Conservation (phyloP, 2,329 filamentous ascomycete species). For the Hymenoscyphus fructigenus region DNA sequence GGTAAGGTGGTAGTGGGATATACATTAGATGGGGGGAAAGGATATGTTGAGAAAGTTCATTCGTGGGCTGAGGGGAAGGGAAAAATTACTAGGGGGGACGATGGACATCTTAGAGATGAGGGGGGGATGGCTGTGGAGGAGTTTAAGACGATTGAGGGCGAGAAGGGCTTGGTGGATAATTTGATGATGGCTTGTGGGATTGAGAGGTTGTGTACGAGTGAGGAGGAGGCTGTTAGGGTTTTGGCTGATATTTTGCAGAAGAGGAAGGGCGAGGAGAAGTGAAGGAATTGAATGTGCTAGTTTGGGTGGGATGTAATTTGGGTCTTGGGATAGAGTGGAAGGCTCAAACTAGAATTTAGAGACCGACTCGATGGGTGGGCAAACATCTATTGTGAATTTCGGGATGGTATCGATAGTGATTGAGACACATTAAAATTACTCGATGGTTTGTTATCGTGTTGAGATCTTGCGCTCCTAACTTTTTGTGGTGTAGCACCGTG, state of each 20-base stretch:
- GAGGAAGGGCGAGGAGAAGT: background rate
- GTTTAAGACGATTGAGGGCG: constrained; percentile 45
- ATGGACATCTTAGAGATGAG: constrained; percentile 28
- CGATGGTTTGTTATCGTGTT: background rate
- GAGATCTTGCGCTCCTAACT: background rate
- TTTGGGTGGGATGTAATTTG: background rate
- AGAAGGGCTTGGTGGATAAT: constrained; percentile 39
- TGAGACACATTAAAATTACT: background rate
- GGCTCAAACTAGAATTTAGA: background rate
- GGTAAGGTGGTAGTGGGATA: constrained; percentile 29
- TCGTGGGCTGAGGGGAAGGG: constrained; percentile 6
- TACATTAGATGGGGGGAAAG: constrained; percentile 15
- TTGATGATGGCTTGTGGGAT: constrained; percentile 29
- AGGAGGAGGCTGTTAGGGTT: constrained; percentile 25
- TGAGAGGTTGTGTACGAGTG: constrained; percentile 22
- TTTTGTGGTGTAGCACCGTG: background rate
- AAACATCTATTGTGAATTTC: background rate
- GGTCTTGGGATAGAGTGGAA: background rate
- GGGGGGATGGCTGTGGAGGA: constrained; percentile 41
- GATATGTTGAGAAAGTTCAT: constrained; percentile 24
- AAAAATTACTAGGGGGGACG: constrained; percentile 18
- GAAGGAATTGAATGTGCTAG: background rate
- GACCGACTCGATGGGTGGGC: no score
- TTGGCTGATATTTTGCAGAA: constrained; percentile 19
- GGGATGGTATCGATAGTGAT: background rate